Base-by-base conservation (phyloP, 768 basidiomycete genomes). In the Ephemerocybe angulata region DNA sequence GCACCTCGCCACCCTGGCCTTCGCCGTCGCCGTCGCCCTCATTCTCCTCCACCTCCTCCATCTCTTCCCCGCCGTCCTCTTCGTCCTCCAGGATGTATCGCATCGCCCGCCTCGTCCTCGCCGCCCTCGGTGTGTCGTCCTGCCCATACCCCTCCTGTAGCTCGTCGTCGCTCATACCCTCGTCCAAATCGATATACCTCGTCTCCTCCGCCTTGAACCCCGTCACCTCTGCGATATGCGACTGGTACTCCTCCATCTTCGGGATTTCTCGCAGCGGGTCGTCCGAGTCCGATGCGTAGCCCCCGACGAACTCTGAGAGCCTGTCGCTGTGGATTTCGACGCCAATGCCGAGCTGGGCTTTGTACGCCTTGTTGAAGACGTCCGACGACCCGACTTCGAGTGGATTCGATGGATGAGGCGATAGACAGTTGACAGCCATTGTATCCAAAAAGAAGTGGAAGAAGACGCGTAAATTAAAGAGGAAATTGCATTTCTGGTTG, bases 341-440 rank as follows among this genome's bases (percentile, higher is more conserved):
- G 33, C 33, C 8, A 35, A 58, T 10, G 72, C 68, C 13, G 71
- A 72, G 50, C 69, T 64, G 41, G 50, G 70, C 76, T 53, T 68
- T 65, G 61, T 80, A 82, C 22, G 72, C 63, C 41, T 67, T 74
- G 63, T 84, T 83, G 52, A 74, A 76, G 6, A 68, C 59, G 61
- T 88, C 84, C 30, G 83, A 85, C 11, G 86, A 85, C 35, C 81
- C 74, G 21, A 81, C 79, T 61, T 89, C 85, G 28, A 88, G 77
- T 2, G 87, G 87, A 61, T 88, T 88, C 42, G 87, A 88, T 12
- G 87, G 86, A 63, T 88, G 87, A 55, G 82, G 82, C 8, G 87
- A 87, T 56, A 88, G 72, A 17, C 21, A 13, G 19, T 42, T 42
- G 40, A 21, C 40, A 21, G 40, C 40, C 40, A 42, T 42, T 10